Evolutionary conservation across 2,329 filamentous ascomycete genomes (phyloP), one percentile per base, ranked within the genome.

Genomic region (Clonostachys rhizophaga): DNA sequence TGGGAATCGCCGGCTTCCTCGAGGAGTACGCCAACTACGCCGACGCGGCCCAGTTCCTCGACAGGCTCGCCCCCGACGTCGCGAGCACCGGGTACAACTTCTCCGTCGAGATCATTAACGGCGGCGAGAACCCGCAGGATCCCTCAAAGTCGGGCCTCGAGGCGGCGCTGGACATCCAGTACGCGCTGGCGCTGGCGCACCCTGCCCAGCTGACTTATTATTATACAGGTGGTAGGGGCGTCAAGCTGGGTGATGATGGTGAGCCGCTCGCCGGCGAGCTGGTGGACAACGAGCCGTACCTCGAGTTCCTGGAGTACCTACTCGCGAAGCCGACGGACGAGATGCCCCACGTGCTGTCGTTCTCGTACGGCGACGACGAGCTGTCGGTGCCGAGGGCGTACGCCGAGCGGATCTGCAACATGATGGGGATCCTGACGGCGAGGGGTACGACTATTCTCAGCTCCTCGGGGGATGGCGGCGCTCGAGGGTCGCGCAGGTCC

Each of bases 351-450:
- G 74, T 83, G 3, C 67, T 84, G 12, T 76, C 75, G 42, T 72
- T 80, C 17, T 80, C 76, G 13, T 84, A 83, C 56, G 76, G 72
- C 13, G 79, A 83, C 53, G 74, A 81, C 52, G 79, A 83, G 62
- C 67, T 77, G 43, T 70, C 71, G 0, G 75, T 83, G 0, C 78
- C 78, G 4, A 52, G 50, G 6, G 62, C 67, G 2, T 83, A 81
- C 50, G 79, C 79, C 1, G 57, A 64, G 46, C 69, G 70, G 16
- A 76, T 80, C 5, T 83, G 79, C 58, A 63, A 70, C 42, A 58
- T 76, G 50, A 74, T 82, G 48, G 76, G 76, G 9, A 68, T 79
- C 47, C 67, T 83, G 5, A 65, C 78, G 4, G 71, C 67, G 8
- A 71, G 79, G 6, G 79, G 79, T 10, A 73, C 74, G 2, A 70